Conservation (phyloP, 306 rosid species). For the Vigna hirtella region DNA sequence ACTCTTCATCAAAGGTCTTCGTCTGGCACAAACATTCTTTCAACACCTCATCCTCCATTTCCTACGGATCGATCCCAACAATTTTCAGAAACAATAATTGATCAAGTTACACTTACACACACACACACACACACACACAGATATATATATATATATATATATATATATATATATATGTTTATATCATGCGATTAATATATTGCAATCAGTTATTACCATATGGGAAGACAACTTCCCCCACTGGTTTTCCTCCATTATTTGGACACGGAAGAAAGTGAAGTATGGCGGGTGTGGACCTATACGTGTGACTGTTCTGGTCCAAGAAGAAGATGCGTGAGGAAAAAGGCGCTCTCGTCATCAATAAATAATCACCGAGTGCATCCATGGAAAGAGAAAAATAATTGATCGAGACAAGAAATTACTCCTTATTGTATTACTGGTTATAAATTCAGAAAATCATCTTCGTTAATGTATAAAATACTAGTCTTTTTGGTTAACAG, state of each 20-base stretch:
- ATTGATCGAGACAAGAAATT: no score
- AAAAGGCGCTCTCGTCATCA: background rate
- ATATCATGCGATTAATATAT: no score
- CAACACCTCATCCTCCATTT: conserved; percentile 21
- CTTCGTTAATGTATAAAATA: no score
- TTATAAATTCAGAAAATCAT: no score
- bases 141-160: no score
- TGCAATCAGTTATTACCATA: conserved; percentile 1
- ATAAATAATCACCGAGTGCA: background rate
- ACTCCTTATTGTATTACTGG: no score
- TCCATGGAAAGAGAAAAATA: background rate
- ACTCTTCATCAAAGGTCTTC: conserved; percentile 38
- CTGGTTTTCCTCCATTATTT: conserved; percentile 24
- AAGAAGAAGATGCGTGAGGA: background rate
- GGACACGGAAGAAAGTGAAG: background rate
- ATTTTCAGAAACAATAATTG: background rate
- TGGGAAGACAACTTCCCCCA: conserved; percentile 18
- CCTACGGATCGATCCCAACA: background rate
- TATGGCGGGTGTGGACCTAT: conserved; percentile 5
- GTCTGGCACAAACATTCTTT: background rate
- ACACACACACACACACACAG: no score
- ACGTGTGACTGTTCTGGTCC: background rate
- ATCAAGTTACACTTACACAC: background rate
- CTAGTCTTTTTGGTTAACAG: no score
- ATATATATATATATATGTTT: no score